These are phyloP conservation scores for Toxoplasma gondii DNA, from an alignment of 169 alveolate genomes.

Conservation along the genomic window DNA sequence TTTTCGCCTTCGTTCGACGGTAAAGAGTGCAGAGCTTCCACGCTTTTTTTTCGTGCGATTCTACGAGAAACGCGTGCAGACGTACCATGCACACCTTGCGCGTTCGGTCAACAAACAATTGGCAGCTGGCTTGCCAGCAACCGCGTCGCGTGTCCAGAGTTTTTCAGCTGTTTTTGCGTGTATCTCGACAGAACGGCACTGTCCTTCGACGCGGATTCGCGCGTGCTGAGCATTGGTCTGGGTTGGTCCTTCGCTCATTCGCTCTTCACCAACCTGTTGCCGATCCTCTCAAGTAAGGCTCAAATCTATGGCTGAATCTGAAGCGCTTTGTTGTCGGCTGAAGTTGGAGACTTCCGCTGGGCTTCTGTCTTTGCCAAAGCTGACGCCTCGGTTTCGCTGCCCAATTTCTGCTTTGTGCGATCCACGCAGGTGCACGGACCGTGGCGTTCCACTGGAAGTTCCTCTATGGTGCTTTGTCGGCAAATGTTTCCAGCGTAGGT, in stretches of 20 bases:
- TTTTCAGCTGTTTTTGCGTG: too few species aligned
- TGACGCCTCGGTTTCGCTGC: neutral
- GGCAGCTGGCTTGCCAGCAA: too few species aligned
- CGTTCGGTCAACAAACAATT: too few species aligned
- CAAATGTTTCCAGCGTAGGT: slow-evolving; percentile 10
- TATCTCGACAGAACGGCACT: slow-evolving; percentile 40
- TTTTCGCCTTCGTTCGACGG: too few species aligned
- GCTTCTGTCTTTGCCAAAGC: neutral
- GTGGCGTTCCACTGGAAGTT: slow-evolving; percentile 29
- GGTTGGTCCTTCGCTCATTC: slow-evolving; percentile 61
- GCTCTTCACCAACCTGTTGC: slow-evolving; percentile 44
- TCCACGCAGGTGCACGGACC: neutral
- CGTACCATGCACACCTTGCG: too few species aligned
- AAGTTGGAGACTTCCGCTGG: neutral
- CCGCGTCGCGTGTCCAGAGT: too few species aligned
- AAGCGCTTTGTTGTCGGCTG: neutral
- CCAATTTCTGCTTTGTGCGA: neutral
- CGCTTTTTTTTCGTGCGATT: too few species aligned
- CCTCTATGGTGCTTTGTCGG: slow-evolving; percentile 31
- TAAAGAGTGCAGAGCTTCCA: too few species aligned
- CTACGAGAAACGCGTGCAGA: neutral
- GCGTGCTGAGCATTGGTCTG: slow-evolving; percentile 60
- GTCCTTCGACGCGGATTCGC: slow-evolving; percentile 48
- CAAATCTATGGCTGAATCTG: neutral
- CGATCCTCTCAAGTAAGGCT: slow-evolving; percentile 40